Percentiles rank a stretch among this genome's conserved stretches.
phyloP scores from a whole-genome alignment of 2,329 filamentous ascomycete species.

The Alternaria tenuissima region DNA sequence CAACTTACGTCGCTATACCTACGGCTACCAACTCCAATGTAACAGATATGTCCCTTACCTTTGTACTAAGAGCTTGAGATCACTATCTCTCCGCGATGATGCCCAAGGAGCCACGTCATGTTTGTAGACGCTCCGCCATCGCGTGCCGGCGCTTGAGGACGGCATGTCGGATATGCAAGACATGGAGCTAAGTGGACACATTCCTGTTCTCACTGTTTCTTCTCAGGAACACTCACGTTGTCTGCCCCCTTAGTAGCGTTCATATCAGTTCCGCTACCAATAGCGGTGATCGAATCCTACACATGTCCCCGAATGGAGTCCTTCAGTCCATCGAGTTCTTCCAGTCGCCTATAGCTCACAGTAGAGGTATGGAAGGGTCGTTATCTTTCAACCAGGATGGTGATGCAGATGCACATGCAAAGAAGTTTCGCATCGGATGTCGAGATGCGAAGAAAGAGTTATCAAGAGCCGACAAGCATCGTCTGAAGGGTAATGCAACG shows the following conservation, averaged over 20 bases:
- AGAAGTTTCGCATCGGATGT: background rate
- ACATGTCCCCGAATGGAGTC: background rate
- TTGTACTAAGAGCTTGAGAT: no score
- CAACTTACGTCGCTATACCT: background rate
- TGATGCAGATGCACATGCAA: background rate
- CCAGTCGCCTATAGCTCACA: background rate
- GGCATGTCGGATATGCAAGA: background rate
- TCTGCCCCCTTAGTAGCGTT: background rate
- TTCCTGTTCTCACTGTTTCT: background rate
- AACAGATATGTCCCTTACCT: background rate
- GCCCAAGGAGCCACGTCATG: background rate
- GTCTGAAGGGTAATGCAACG: background rate
- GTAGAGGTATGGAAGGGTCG: background rate
- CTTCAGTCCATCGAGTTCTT: no score
- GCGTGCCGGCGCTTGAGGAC: background rate
- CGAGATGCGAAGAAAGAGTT: background rate
- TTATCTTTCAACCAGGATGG: background rate
- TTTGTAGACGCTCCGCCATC: background rate
- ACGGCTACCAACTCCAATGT: background rate
- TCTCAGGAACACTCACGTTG: background rate
- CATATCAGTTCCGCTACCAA: background rate
- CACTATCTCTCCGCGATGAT: background rate
- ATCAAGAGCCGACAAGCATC: background rate
- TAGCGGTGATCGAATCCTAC: background rate
- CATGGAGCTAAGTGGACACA: background rate